A percentile compares a stretch with the other conserved stretches of the same genome.
phyloP scores from a whole-genome alignment of 2,329 filamentous ascomycete genomes.

The Coniochaeta sp. region DNA sequence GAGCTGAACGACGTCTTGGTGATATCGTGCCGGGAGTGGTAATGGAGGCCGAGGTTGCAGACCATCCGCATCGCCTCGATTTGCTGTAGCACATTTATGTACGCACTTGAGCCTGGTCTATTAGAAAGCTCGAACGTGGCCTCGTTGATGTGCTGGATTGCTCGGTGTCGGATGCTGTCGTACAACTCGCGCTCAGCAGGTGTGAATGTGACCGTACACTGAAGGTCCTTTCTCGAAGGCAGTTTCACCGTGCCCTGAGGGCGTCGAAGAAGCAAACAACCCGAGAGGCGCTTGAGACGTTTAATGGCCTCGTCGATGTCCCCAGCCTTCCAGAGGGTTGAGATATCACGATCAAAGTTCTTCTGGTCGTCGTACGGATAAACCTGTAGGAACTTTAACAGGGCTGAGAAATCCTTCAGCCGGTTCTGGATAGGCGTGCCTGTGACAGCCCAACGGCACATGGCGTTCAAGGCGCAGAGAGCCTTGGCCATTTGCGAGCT shows the following conservation, averaged over 20 bases:
- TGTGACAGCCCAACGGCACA: constrained; percentile 36
- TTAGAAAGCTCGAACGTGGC: constrained; percentile 16
- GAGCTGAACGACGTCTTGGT: background rate
- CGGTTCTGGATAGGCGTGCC: constrained; percentile 43
- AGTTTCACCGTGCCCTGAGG: constrained; percentile 29
- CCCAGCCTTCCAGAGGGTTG: constrained; percentile 28
- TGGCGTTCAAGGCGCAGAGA: constrained; percentile 26
- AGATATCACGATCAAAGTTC: constrained; percentile 30
- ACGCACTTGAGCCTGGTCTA: constrained; percentile 12
- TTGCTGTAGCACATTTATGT: constrained; percentile 33
- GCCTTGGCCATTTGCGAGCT: constrained; percentile 26
- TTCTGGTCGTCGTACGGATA: constrained; percentile 31
- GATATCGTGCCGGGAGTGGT: constrained; percentile 21
- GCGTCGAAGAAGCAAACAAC: constrained; percentile 30
- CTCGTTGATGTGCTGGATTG: constrained; percentile 25
- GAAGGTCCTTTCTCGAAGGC: constrained; percentile 24
- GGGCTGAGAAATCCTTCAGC: constrained; percentile 30
- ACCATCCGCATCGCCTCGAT: constrained; percentile 37
- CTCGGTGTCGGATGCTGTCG: constrained; percentile 16
- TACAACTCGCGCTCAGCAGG: constrained; percentile 27
- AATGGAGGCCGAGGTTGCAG: constrained; percentile 37
- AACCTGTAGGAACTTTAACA: constrained; percentile 34
- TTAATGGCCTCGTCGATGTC: constrained; percentile 26
- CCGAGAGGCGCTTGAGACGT: constrained; percentile 29
- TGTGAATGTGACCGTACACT: constrained; percentile 27